A percentile compares a stretch with the other conserved stretches of the same genome.
These are phyloP conservation scores for Fibroporia radiculosa DNA, from an alignment of 768 basidiomycete genomes.

Conservation along the genomic window DNA sequence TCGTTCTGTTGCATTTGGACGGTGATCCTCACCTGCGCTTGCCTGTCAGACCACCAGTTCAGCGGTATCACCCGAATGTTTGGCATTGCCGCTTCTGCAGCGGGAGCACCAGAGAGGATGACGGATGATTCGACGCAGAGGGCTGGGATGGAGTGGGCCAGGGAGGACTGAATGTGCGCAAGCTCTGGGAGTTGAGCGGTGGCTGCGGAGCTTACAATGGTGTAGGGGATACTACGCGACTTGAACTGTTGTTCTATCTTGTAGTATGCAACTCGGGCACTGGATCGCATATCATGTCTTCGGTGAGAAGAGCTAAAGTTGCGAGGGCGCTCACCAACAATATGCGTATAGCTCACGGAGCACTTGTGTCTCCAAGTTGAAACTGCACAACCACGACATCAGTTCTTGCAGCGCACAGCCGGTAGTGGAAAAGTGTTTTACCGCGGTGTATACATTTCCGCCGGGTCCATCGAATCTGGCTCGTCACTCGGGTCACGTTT, in stretches of 20 bases:
- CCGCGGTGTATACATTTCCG: conserved; percentile 18
- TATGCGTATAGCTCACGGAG: conserved; percentile 78
- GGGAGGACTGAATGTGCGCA: conserved; percentile 58
- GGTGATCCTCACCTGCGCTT: conserved; percentile 37
- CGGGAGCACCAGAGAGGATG: conserved; percentile 75
- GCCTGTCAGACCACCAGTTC: conserved; percentile 86
- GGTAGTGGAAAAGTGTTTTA: conserved; percentile 1
- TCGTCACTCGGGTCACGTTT: conserved; percentile 19
- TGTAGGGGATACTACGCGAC: conserved; percentile 68
- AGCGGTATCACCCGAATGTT: conserved; percentile 84
- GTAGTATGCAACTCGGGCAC: conserved; percentile 85
- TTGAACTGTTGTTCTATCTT: conserved; percentile 87
- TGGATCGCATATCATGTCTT: conserved; percentile 24
- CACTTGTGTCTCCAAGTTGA: conserved; percentile 65
- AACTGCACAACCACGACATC: conserved; percentile 24
- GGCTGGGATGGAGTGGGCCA: conserved; percentile 73
- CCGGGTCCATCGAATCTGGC: conserved; percentile 5
- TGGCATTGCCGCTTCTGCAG: conserved; percentile 88
- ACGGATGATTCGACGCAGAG: conserved; percentile 77
- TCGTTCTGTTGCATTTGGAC: not conserved
- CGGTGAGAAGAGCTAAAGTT: not conserved
- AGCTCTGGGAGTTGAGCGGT: conserved; percentile 37
- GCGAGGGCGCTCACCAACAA: conserved; percentile 58
- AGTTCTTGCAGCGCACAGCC: not conserved
- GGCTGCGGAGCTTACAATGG: conserved; percentile 57